Evolutionary conservation across 805 yeast species (phyloP), one percentile per base, ranked within the genome.

Genomic region (Cyberlindnera mycetangii): DNA sequence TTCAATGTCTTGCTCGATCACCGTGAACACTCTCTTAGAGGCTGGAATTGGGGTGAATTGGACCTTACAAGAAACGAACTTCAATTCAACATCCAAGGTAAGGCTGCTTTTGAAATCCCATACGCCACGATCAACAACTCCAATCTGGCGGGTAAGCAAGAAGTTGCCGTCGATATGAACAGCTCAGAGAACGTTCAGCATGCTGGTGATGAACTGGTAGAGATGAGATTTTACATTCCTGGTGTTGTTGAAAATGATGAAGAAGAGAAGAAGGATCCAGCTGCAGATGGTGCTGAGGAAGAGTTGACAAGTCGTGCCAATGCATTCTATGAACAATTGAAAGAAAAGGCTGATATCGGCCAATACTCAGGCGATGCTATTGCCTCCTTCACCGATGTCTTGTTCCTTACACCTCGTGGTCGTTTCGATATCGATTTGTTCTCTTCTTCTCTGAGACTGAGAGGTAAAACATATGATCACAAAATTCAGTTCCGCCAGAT

Each of bases 31-130:
- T 85, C 97, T 5, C 70, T 93, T 52, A 79, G 97, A 69, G 99
- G 99, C 25, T 93, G 99, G 99, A 93, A 93, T 67, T 93, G 99
- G 99, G 99, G 99, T 43, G 81, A 84, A 52, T 75, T 92, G 14
- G 96, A 90, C 62, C 78, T 93, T 61, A 96, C 95, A 17, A 79
- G 96, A 64, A 87, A 89, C 56, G 99, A 93, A 65, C 71, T 93
- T 64, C 79, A 88, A 22, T 90, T 93, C 67, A 80, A 82, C 46
- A 82, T 90, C 18, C 86, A 86, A 59, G 89, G 89, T 54, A 83
- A 86, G 58, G 98, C 99, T 3, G 79, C 84, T 11, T 92, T 92
- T 64, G 99, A 93, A 67, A 69, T 93, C 35, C 97, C 98, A 3
- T 93, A 89, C 62, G 58, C 75, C 9, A 80, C 78, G 17, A 85